Base-by-base conservation (phyloP, 805 yeast species). In the Lipomyces sp. region DNA sequence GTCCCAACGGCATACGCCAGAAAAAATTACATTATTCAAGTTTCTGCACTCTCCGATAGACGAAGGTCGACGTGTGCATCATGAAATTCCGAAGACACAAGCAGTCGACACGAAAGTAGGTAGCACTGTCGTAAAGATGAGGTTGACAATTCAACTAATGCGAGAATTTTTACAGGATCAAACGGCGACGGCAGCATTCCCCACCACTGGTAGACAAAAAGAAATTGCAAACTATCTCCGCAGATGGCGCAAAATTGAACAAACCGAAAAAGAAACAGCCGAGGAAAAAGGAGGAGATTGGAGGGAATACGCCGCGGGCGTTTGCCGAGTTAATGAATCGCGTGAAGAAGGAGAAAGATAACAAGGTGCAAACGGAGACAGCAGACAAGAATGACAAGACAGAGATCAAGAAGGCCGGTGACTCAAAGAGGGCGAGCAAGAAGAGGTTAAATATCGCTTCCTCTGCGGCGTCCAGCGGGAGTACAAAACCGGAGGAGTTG, bases 231-330 rank as follows among this genome's bases (percentile, higher is more conserved):
- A 10, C 59, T 6, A 60, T 35, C 24, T 10, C 57, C 3, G 61
- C 30, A 11, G 54, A 39, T 48, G 39, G 45, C 37, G 53, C 18
- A n/a, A 56, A 30, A n/a, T 37, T n/a, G 34, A 32, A 66, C 35
- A 70, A 69, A 61, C 65, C 57, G 24, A 63, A 67, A 55, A 62
- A 61, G 66, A 64, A 61, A 54, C 57, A 42, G 13, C 50, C 59
- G 24, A 50, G 57, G 57, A 57, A 51, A 50, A 62, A 64, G 53
- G 64, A 59, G n/a, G 73, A 69, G 30, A 62, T 61, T 8, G 73
- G 70, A 3, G 79, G 77, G n/a, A 76, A 74, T 59, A 75, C 78
- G 34, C 82, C 82, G 2, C 72, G 77, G 30, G 73, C 68, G 29
- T 79, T 77, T 65, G 57, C 65, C 62, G 69, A 76, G 29, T 34